These are phyloP conservation scores for Cephalotrichum gorgonifer DNA, from an alignment of 2,329 filamentous ascomycete genomes.

Conservation along the genomic window DNA sequence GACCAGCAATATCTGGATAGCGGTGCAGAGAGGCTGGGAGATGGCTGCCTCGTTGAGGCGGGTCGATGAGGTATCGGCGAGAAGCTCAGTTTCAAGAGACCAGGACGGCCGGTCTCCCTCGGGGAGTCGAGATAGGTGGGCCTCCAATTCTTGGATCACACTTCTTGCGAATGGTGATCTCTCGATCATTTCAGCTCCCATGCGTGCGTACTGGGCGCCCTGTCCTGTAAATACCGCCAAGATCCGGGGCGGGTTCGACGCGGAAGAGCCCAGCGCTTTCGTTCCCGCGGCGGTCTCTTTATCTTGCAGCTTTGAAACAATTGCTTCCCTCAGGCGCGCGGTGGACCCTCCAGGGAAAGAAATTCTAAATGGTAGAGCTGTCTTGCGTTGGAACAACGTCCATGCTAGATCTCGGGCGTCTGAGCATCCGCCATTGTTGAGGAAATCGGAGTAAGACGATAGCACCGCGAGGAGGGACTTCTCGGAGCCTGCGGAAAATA, in stretches of 20 bases:
- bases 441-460: no score
- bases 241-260: constrained; percentile 20
- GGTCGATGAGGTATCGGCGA: constrained; percentile 20
- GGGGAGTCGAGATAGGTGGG: constrained; percentile 20
- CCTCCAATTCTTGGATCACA: constrained; percentile 22
- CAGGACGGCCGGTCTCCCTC: constrained; percentile 22
- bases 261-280: no score
- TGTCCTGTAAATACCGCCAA: constrained; percentile 28
- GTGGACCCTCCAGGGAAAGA: no score
- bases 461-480: no score
- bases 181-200: constrained; percentile 25
- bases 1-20: constrained; percentile 35
- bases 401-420: constrained; percentile 29
- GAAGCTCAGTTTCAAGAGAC: constrained; percentile 25
- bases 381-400: no score
- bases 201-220: constrained; percentile 25
- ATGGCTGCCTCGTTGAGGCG: constrained; percentile 26
- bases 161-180: constrained; percentile 23
- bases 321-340: no score
- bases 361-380: no score
- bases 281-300: no score
- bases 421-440: no score
- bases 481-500: no score
- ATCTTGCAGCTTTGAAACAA: no score
- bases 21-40: constrained; percentile 32